These are phyloP conservation scores for Carex scoparia DNA, from an alignment of 176 grass and related monocot genomes.

Conservation along the genomic window DNA sequence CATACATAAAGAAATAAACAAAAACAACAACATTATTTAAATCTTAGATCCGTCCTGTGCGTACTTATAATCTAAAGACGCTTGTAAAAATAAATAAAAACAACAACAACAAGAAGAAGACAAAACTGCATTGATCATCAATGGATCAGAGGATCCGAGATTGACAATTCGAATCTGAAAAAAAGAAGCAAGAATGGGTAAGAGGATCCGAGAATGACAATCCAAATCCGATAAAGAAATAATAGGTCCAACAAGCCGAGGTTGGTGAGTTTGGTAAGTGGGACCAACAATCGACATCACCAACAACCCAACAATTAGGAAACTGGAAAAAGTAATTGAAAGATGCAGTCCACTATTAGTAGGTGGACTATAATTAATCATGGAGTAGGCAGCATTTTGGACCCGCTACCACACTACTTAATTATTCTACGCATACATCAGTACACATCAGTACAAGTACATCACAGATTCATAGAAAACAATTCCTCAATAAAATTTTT, in stretches of 20 bases:
- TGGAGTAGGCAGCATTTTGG: background rate
- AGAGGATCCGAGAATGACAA: background rate
- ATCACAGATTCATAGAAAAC: background rate
- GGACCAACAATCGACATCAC: background rate
- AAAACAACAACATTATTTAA: no score
- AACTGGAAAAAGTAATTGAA: conserved; percentile 5
- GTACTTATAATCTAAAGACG: background rate
- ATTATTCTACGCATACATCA: background rate
- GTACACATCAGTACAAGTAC: no score
- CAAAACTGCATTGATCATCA: background rate
- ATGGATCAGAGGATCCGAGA: background rate
- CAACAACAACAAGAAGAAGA: background rate
- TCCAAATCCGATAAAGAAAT: background rate
- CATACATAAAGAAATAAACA: no score
- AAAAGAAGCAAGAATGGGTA: no score
- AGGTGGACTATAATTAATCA: background rate
- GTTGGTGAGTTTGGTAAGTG: conserved; percentile 26
- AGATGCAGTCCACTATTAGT: conserved; percentile 14
- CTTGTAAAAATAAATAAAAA: background rate
- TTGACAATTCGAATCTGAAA: no score
- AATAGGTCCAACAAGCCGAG: background rate
- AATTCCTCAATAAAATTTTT: background rate
- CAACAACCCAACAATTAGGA: conserved; percentile 12
- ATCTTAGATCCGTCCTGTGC: no score
- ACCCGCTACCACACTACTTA: background rate